Base-by-base conservation (phyloP, 176 grass and related monocot species). In the Microstegium vimineum region DNA sequence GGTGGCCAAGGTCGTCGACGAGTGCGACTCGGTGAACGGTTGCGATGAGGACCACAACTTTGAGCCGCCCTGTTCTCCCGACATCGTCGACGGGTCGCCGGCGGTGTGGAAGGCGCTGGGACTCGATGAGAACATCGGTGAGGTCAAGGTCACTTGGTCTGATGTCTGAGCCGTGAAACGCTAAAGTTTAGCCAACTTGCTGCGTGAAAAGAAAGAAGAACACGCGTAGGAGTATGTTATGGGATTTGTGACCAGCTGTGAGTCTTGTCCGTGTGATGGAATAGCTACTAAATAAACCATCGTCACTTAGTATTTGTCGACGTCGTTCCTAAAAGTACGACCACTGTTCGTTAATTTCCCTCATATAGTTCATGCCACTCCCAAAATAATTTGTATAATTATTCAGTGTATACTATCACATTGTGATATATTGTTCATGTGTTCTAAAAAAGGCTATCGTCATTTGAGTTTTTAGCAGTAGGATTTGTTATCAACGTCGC, bases 61-160 rank as follows among this genome's bases (percentile, higher is more conserved):
- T 35, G 83, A 92, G 69, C 90, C 90, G 27, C 90, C 90, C 23
- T 92, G 90, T 47, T 0, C 75, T 16, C 83, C 1, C 73, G 84
- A 92, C 73, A 47, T 92, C 31, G 90, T 90, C 1, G 90, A 92
- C 62, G 90, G 86, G 41, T 89, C 90, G 45, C 81, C 84, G 10
- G 76, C 80, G n/a, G 90, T 90, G 26, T 92, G 90, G 90, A 86
- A 92, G 75, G 90, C 87, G 49, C 80, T 92, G 16, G 84, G 87
- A 0, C 79, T 92, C 54, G 26, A 81, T 17, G 3, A 77, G 2
- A 31, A 32, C 37, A 61, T 81, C n/a, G 90, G 88, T 13, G 76
- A 81, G 76, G 86, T 66, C 68, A 81, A 87, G 67, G 80, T 92
- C 75, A 90, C 80, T 5, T 92, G 90, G 90, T 89, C 87, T 57